phyloP scores from a whole-genome alignment of 1,284 basidiomycete genomes.

The Neolentinus lepideus region DNA sequence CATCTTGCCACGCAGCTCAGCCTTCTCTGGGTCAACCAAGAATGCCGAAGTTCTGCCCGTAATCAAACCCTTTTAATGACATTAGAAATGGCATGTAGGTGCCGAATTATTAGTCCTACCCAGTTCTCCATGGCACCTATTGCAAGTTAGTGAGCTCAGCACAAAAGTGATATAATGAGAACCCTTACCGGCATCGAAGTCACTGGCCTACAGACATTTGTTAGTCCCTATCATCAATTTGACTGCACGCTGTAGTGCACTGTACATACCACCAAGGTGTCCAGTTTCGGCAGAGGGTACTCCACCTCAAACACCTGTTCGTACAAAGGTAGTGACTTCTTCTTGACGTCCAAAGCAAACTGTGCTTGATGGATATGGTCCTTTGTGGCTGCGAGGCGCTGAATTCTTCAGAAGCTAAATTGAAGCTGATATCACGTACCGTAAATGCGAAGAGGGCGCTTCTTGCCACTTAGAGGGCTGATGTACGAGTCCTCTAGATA shows the following conservation, averaged over 20 bases:
- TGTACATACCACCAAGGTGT: conserved; percentile 68
- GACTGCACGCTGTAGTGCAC: not conserved
- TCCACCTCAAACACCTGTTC: conserved; percentile 90
- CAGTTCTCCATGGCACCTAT: conserved; percentile 92
- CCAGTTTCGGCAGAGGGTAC: conserved; percentile 90
- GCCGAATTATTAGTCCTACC: conserved; percentile 25
- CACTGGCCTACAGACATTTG: conserved; percentile 44
- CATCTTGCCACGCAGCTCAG: conserved; percentile 76
- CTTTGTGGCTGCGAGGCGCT: conserved; percentile 61
- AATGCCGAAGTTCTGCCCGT: conserved; percentile 84
- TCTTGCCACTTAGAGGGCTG: conserved; percentile 79
- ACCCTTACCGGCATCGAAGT: conserved; percentile 74
- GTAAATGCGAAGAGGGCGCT: conserved; percentile 82
- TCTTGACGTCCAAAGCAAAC: conserved; percentile 87
- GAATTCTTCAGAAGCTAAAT: not conserved
- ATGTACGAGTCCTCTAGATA: conserved; percentile 72
- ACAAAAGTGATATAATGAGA: not conserved
- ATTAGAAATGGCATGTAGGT: not conserved
- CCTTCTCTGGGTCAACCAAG: conserved; percentile 75
- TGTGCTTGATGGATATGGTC: conserved; percentile 81
- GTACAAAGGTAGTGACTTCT: conserved; percentile 84
- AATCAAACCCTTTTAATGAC: conserved; percentile 63
- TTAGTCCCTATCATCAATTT: not conserved
- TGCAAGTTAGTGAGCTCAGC: not conserved
- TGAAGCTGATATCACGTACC: conserved; percentile 28